phyloP scores from a whole-genome alignment of 345 rosid species.

The sweet orange (Citrus sinensis) region DVS_A1.0 CM039161.1:20568501-20569000 shows the following conservation, averaged over 20 bases:
- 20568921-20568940: neutral
- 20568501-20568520: neutral
- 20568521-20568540: neutral
- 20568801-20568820: conserved; percentile 1
- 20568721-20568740: conserved; percentile 99
- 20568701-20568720: conserved; percentile 94
- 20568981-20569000: no score
- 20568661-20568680: conserved; percentile 97
- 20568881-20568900: neutral
- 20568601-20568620: conserved; percentile 33
- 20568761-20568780: conserved; percentile 11
- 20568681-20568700: conserved; percentile 98
- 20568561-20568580: no score
- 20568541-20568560: neutral
- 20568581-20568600: neutral
- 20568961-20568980: neutral
- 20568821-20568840: neutral
- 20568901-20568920: neutral
- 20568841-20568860: neutral
- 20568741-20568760: conserved; percentile 51
- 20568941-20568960: neutral
- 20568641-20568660: conserved; percentile 92
- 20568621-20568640: conserved; percentile 79
- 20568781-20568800: neutral
- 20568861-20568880: neutral